A percentile compares a stretch with the other conserved stretches of the same genome.
Evolutionary conservation across 2,329 filamentous ascomycete species (phyloP).

Genomic region (Penicillium nordicum): DNA sequence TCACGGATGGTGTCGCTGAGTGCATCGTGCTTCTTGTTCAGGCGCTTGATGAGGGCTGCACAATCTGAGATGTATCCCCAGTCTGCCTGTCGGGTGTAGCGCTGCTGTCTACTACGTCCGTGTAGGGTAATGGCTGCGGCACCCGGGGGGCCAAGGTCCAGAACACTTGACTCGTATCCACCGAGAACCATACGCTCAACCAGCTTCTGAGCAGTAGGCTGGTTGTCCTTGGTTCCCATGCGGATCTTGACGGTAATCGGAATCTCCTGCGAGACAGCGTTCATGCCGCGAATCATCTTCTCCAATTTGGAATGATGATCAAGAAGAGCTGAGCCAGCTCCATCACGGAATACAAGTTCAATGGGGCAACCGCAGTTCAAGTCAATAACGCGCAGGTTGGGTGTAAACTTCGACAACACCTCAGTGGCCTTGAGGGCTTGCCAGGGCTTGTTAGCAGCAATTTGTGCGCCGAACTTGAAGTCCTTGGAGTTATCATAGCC

Average conservation of each 20-base stretch:
- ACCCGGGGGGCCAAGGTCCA: conserved; percentile 69
- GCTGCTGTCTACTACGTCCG: conserved; percentile 87
- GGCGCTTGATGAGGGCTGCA: conserved; percentile 74
- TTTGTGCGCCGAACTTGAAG: conserved; percentile 85
- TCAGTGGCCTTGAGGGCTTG: conserved; percentile 85
- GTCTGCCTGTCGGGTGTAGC: conserved; percentile 88
- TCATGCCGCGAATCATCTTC: conserved; percentile 95
- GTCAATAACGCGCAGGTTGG: conserved; percentile 84
- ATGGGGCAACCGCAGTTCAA: conserved; percentile 97
- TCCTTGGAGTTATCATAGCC: conserved; percentile 81
- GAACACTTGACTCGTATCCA: conserved; percentile 64
- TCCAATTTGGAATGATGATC: conserved; percentile 84
- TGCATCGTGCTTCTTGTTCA: conserved; percentile 66
- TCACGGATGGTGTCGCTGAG: conserved; percentile 74
- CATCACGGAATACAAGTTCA: conserved; percentile 83
- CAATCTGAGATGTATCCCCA: conserved; percentile 94
- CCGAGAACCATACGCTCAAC: conserved; percentile 82
- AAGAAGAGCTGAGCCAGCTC: conserved; percentile 87
- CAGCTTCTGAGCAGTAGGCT: conserved; percentile 75
- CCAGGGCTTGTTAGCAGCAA: conserved; percentile 90
- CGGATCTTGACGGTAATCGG: conserved; percentile 94
- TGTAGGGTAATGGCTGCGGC: conserved; percentile 95
- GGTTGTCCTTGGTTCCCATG: conserved; percentile 78
- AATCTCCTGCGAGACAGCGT: conserved; percentile 80
- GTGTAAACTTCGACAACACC: conserved; percentile 69